Percentiles rank a stretch among this genome's conserved stretches.
Evolutionary conservation across 1,284 basidiomycete genomes (phyloP).

Genomic region (Leccinum fuscescens): DNA sequence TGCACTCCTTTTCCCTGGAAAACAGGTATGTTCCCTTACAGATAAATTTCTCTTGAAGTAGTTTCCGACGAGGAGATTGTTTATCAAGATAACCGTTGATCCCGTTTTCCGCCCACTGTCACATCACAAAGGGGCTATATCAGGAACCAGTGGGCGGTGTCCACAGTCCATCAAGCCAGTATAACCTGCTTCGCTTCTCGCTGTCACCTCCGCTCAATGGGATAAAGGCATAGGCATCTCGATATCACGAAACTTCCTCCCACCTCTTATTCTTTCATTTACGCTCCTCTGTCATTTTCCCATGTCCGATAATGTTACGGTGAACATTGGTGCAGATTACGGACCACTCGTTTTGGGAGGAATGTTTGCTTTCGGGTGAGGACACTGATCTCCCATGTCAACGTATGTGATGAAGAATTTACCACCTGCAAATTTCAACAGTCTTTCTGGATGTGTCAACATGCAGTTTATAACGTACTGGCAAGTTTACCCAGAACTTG

Average conservation of each 20-base stretch:
- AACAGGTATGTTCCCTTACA: background rate
- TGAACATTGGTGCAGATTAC: slow-evolving; percentile 10
- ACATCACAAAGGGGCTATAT: background rate
- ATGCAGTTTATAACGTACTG: slow-evolving; percentile 29
- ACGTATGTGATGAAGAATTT: background rate
- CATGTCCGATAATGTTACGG: background rate
- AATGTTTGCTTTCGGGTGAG: slow-evolving; percentile 23
- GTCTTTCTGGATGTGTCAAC: slow-evolving; percentile 29
- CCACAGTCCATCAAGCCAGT: background rate
- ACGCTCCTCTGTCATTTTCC: background rate
- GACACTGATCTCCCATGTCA: no score
- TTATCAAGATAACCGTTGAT: background rate
- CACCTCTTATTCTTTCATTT: background rate
- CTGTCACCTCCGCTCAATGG: background rate
- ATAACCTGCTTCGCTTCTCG: background rate
- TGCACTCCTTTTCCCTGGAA: background rate
- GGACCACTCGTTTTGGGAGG: slow-evolving; percentile 27
- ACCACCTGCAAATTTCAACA: slow-evolving; percentile 4
- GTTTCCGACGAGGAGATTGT: background rate
- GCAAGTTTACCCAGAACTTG: slow-evolving; percentile 12
- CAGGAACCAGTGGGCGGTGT: background rate
- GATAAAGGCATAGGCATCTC: background rate
- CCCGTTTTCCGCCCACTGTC: background rate
- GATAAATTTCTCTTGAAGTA: background rate
- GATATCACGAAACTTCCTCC: background rate